Percentiles rank a stretch among this genome's conserved stretches.
Evolutionary conservation across 495 filamentous ascomycete species (phyloP).

Genomic region (Xylaria telfairii): DNA sequence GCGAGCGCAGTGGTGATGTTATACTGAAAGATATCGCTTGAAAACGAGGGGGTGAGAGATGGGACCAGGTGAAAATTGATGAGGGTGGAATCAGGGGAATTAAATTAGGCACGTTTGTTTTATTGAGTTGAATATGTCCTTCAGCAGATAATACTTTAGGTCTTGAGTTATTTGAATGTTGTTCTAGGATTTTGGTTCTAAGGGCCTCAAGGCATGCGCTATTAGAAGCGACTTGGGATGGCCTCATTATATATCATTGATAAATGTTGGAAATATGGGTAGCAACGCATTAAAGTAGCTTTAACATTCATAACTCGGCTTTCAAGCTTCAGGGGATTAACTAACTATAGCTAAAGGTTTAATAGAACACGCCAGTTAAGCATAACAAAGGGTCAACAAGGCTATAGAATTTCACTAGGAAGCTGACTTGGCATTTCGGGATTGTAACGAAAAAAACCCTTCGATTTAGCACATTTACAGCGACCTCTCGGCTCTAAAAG

Average conservation of each 20-base stretch:
- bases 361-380: not conserved
- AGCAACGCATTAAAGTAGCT: not conserved
- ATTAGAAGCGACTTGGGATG: not conserved
- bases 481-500: not conserved
- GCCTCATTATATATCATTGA: not conserved
- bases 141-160: not conserved
- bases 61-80: too few relatives aligned
- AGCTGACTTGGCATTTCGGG: not conserved
- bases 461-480: not conserved
- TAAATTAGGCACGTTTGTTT: too few relatives aligned
- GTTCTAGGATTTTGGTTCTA: not conserved
- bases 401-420: not conserved
- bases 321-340: not conserved
- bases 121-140: not conserved
- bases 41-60: not conserved
- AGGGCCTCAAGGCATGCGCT: not conserved
- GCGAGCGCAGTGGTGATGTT: conserved; percentile 14
- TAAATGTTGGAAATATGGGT: not conserved
- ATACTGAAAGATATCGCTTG: not conserved
- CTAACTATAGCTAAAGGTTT: not conserved
- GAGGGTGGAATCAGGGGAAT: too few relatives aligned
- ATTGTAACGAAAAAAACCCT: not conserved
- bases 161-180: not conserved
- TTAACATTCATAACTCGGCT: not conserved
- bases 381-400: not conserved